Evolutionary conservation across 2,329 filamentous ascomycete species (phyloP).

Genomic region (Phaeophleospora eucalypticola): DNA sequence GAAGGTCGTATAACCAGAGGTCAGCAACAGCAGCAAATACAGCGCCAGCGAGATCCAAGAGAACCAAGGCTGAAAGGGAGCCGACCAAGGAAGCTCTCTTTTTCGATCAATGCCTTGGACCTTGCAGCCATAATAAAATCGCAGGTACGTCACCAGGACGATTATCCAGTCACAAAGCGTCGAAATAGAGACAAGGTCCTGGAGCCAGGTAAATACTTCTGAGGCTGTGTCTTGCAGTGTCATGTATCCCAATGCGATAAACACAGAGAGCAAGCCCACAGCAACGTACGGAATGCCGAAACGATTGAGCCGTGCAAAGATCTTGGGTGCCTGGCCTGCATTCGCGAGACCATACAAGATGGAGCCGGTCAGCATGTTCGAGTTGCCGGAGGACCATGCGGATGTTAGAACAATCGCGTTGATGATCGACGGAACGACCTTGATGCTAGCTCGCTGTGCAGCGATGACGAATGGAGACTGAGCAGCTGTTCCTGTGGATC

Average conservation of each 20-base stretch:
- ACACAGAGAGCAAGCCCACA: constrained; percentile 13
- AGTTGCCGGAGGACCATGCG: constrained; percentile 57
- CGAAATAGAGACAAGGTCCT: constrained; percentile 25
- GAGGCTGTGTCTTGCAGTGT: constrained; percentile 21
- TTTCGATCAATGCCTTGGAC: constrained; percentile 24
- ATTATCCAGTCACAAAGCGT: constrained; percentile 27
- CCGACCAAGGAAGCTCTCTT: constrained; percentile 25
- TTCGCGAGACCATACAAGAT: constrained; percentile 21
- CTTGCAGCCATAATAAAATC: constrained; percentile 23
- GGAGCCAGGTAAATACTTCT: constrained; percentile 29
- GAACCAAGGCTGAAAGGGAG: constrained; percentile 29
- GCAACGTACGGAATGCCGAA: constrained; percentile 18
- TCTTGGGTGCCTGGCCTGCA: constrained; percentile 48
- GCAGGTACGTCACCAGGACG: constrained; percentile 25
- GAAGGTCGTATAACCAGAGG: constrained; percentile 30
- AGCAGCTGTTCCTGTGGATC: constrained; percentile 29
- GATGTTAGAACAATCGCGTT: constrained; percentile 62
- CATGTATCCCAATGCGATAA: constrained; percentile 20
- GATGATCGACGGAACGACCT: constrained; percentile 59
- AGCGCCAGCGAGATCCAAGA: constrained; percentile 24
- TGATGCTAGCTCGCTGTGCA: constrained; percentile 57
- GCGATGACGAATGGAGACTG: constrained; percentile 62
- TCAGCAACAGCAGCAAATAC: constrained; percentile 26
- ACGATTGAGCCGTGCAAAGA: constrained; percentile 27
- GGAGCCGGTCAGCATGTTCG: constrained; percentile 26